phyloP scores from a whole-genome alignment of 768 basidiomycete species.

The Dendrothele bispora region DNA sequence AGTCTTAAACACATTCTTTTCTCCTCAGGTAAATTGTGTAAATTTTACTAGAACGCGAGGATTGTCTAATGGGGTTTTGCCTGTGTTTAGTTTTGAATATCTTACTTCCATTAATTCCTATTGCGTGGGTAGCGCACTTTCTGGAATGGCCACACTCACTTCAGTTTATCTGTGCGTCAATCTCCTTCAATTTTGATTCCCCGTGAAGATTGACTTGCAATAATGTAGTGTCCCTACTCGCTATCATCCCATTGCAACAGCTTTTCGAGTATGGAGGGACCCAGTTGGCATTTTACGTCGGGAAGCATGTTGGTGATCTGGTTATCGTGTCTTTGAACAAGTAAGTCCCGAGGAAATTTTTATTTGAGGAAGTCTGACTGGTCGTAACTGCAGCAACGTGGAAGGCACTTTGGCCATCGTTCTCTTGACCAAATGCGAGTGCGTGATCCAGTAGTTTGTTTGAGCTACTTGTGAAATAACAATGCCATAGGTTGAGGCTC shows the following conservation, averaged over 20 bases:
- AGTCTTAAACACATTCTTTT: constrained; percentile 45
- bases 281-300: constrained; percentile 46
- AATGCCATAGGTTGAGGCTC: background rate
- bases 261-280: constrained; percentile 58
- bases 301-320: constrained; percentile 66
- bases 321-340: constrained; percentile 65
- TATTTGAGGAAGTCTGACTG: background rate
- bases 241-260: constrained; percentile 64
- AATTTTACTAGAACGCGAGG: background rate
- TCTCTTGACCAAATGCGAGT: constrained; percentile 68
- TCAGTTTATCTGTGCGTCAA: constrained; percentile 41
- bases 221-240: constrained; percentile 55
- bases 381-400: constrained; percentile 44
- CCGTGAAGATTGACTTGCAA: background rate
- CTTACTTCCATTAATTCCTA: constrained; percentile 56
- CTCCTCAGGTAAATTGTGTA: constrained; percentile 37
- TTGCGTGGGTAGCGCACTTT: constrained; percentile 66
- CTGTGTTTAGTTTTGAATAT: constrained; percentile 69
- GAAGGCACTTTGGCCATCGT: constrained; percentile 73
- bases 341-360: constrained; percentile 31
- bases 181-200: background rate
- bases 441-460: constrained; percentile 66
- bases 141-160: constrained; percentile 34
- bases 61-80: background rate
- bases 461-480: constrained; percentile 38